A percentile compares a stretch with the other conserved stretches of the same genome.
phyloP scores from a whole-genome alignment of 441 rosid species.

The Populus hybrid region DNA sequence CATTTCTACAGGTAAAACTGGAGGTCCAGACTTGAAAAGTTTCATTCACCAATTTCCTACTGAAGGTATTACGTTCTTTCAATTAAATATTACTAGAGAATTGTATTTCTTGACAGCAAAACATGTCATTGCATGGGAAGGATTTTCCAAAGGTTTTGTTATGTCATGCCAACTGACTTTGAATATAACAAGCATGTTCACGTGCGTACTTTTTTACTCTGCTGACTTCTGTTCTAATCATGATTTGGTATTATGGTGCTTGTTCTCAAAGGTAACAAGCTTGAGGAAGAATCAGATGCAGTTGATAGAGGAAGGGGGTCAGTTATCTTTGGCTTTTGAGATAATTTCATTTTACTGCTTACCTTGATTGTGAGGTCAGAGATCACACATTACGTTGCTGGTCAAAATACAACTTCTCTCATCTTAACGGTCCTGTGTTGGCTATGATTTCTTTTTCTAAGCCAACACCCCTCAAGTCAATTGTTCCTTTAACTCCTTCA shows the following conservation, averaged over 20 bases:
- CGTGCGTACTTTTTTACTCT: neutral
- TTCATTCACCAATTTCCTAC: conserved; percentile 75
- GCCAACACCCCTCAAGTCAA: neutral
- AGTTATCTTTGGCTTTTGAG: neutral
- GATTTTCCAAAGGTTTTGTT: conserved; percentile 3
- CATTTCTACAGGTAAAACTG: conserved; percentile 52
- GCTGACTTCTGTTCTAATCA: conserved; percentile 6
- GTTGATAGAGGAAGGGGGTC: conserved; percentile 28
- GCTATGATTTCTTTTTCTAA: neutral
- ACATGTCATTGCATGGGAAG: conserved; percentile 3
- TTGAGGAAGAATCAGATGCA: conserved; percentile 29
- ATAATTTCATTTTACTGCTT: neutral
- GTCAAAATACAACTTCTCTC: neutral
- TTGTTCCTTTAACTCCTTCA: neutral
- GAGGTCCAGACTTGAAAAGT: conserved; percentile 83
- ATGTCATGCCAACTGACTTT: neutral
- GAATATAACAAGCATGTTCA: neutral
- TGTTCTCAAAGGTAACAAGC: conserved; percentile 33
- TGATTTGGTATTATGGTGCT: conserved; percentile 9
- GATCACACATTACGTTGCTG: neutral
- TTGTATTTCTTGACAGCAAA: neutral
- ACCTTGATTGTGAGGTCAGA: neutral
- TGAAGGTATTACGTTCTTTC: conserved; percentile 45
- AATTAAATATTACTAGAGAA: neutral
- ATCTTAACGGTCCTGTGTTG: neutral